Conservation (phyloP, 192 early-diverging fungal genomes). For the Cetraspora pellucida region DNA sequence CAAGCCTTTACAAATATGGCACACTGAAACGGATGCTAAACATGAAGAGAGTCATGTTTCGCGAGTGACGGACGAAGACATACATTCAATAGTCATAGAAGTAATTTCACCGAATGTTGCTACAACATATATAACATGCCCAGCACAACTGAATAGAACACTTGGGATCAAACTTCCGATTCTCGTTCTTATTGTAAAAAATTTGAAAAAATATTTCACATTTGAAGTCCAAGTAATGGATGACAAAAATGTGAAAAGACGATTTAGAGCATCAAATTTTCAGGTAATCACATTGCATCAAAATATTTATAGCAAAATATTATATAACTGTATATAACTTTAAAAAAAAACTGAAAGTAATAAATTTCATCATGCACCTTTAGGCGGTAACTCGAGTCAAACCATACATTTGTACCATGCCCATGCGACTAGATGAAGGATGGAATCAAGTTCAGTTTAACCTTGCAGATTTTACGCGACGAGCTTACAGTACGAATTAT, state of each 20-base stretch:
- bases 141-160: slow-evolving; percentile 68
- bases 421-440: slow-evolving; percentile 87
- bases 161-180: slow-evolving; percentile 92
- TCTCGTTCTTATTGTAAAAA: slow-evolving; percentile 87
- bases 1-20: slow-evolving; percentile 76
- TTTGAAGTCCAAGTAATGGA: slow-evolving; percentile 91
- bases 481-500: slow-evolving; percentile 89
- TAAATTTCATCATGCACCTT: not conserved
- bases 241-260: slow-evolving; percentile 75
- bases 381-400: slow-evolving; percentile 82
- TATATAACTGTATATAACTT: not conserved
- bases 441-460: slow-evolving; percentile 98
- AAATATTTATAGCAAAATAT: too few relatives aligned
- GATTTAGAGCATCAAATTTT: slow-evolving; percentile 90
- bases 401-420: slow-evolving; percentile 89
- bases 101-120: slow-evolving; percentile 78
- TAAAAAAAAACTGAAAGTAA: not conserved
- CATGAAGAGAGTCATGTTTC: slow-evolving; percentile 67
- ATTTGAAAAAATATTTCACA: slow-evolving; percentile 85
- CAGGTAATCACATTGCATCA: slow-evolving; percentile 57
- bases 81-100: slow-evolving; percentile 81
- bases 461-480: slow-evolving; percentile 79
- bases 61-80: slow-evolving; percentile 77
- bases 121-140: slow-evolving; percentile 88
- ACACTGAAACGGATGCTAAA: slow-evolving; percentile 40